These are phyloP conservation scores for Sanghuangporus baumii DNA, from an alignment of 1,284 basidiomycete species.

Conservation along the genomic window DNA sequence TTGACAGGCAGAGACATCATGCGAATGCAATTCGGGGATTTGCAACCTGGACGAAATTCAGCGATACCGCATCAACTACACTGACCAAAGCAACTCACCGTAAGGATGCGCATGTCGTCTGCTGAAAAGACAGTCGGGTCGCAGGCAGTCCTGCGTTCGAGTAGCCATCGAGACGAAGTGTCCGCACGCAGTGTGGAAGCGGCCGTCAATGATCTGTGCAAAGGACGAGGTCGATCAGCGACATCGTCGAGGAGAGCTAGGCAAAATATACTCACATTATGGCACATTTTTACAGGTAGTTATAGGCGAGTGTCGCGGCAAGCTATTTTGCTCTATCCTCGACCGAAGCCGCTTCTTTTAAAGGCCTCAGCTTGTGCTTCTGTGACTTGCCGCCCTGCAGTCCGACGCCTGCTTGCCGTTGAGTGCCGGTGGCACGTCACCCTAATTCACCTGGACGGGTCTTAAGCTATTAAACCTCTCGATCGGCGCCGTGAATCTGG, in stretches of 20 bases:
- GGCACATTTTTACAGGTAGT: slow-evolving; percentile 51
- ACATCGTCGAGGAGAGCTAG: slow-evolving; percentile 8
- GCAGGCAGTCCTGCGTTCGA: slow-evolving; percentile 59
- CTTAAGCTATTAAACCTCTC: slow-evolving; percentile 16
- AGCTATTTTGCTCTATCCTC: slow-evolving; percentile 19
- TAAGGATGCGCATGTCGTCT: slow-evolving; percentile 51
- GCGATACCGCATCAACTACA: neutral
- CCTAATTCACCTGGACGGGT: slow-evolving; percentile 16
- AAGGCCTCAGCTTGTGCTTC: slow-evolving; percentile 12
- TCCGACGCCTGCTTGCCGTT: slow-evolving; percentile 10
- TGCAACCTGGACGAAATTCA: slow-evolving; percentile 44
- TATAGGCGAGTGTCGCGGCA: slow-evolving; percentile 20
- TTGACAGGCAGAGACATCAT: slow-evolving; percentile 65
- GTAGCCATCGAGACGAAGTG: slow-evolving; percentile 75
- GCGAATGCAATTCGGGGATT: slow-evolving; percentile 50
- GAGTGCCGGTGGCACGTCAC: slow-evolving; percentile 13
- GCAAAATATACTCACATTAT: slow-evolving; percentile 51
- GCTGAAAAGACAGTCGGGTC: slow-evolving; percentile 65
- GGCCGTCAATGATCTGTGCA: slow-evolving; percentile 67
- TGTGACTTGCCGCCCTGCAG: slow-evolving; percentile 10
- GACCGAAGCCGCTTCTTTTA: slow-evolving; percentile 14
- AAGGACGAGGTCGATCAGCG: slow-evolving; percentile 17
- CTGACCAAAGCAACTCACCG: slow-evolving; percentile 34
- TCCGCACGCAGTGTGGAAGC: slow-evolving; percentile 65
- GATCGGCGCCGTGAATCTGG: slow-evolving; percentile 12